phyloP scores from a whole-genome alignment of 768 basidiomycete species.

The Leucocoprinus leucothites region DNA sequence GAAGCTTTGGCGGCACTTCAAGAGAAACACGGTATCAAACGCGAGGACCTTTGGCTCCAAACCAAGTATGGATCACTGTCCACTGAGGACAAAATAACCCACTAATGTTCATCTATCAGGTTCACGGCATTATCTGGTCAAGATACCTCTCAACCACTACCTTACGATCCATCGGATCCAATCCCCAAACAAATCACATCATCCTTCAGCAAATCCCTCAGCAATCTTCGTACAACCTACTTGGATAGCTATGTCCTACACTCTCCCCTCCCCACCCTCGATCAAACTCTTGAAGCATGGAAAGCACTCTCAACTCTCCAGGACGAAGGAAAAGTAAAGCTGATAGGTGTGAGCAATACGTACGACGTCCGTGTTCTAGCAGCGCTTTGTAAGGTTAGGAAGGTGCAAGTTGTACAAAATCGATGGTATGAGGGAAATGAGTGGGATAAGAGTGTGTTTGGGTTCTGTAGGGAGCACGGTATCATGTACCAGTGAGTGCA shows the following conservation, averaged over 20 bases:
- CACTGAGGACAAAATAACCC: background rate
- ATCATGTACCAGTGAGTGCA: slow-evolving; percentile 68
- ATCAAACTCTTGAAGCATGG: slow-evolving; percentile 71
- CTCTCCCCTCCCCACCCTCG: slow-evolving; percentile 58
- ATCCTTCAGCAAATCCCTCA: slow-evolving; percentile 63
- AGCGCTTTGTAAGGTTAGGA: slow-evolving; percentile 48
- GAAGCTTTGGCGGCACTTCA: slow-evolving; percentile 59
- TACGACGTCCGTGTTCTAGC: slow-evolving; percentile 60
- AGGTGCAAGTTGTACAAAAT: slow-evolving; percentile 77
- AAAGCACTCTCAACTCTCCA: slow-evolving; percentile 55
- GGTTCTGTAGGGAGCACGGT: slow-evolving; percentile 58
- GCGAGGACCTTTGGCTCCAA: slow-evolving; percentile 74
- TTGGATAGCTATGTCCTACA: slow-evolving; percentile 81
- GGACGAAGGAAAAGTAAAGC: slow-evolving; percentile 57
- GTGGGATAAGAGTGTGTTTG: slow-evolving; percentile 67
- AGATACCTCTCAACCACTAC: slow-evolving; percentile 64
- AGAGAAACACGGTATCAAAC: slow-evolving; percentile 54
- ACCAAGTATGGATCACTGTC: slow-evolving; percentile 54
- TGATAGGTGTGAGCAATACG: slow-evolving; percentile 76
- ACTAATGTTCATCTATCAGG: slow-evolving; percentile 32
- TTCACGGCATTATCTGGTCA: slow-evolving; percentile 76
- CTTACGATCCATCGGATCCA: slow-evolving; percentile 58
- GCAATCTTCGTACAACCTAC: slow-evolving; percentile 68
- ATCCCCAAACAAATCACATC: slow-evolving; percentile 57
- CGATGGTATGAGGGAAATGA: slow-evolving; percentile 81